Conservation (phyloP, 768 basidiomycete species). For the Pleurotus tuber-regium region DNA sequence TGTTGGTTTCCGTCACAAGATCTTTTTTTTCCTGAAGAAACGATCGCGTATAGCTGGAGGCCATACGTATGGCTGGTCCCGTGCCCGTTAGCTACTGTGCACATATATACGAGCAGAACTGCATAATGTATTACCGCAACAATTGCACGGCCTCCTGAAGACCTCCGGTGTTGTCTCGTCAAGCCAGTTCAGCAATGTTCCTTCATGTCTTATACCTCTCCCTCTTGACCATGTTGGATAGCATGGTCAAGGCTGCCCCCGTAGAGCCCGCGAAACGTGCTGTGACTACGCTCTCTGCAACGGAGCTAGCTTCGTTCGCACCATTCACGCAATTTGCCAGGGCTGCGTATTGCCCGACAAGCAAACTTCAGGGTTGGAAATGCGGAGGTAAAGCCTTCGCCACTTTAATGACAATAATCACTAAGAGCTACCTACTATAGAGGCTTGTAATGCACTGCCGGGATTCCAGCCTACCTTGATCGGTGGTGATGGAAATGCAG, state of each 20-base stretch:
- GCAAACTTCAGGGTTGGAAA: slow-evolving; percentile 34
- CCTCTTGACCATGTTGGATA: neutral
- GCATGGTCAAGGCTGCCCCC: slow-evolving; percentile 1
- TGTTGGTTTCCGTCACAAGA: neutral
- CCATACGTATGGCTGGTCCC: neutral
- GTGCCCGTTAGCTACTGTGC: neutral
- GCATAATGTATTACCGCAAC: neutral
- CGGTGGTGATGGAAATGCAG: slow-evolving; percentile 48
- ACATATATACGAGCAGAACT: neutral
- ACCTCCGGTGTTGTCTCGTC: neutral
- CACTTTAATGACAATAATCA: neutral
- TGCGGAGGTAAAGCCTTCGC: slow-evolving; percentile 37
- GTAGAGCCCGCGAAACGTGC: slow-evolving; percentile 6
- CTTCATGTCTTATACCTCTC: neutral
- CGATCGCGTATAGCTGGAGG: neutral
- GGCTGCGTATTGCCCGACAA: slow-evolving; percentile 50
- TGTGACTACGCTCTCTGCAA: slow-evolving; percentile 23
- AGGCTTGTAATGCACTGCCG: slow-evolving; percentile 37
- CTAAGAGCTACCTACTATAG: slow-evolving; percentile 17
- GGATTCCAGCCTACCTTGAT: slow-evolving; percentile 38
- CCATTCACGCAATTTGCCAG: slow-evolving; percentile 53
- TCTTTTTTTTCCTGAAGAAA: neutral
- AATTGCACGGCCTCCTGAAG: neutral
- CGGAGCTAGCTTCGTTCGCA: slow-evolving; percentile 33
- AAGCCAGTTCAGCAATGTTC: neutral